A percentile compares a stretch with the other conserved stretches of the same genome.
Conservation (phyloP, 2,329 filamentous ascomycete species). For the Aspergillus luchuensis region DNA sequence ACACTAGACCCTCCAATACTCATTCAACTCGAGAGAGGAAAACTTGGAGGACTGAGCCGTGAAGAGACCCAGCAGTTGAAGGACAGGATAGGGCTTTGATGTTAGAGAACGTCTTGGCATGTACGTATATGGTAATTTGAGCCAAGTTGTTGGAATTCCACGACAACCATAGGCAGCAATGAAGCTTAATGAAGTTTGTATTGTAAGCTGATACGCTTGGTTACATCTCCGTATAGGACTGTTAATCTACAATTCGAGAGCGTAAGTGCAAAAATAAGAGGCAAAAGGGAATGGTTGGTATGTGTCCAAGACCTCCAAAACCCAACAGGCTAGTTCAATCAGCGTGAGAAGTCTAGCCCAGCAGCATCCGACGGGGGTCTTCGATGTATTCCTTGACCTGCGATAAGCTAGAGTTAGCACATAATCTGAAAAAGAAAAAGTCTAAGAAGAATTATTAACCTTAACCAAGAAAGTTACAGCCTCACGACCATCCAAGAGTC, state of each 20-base stretch:
- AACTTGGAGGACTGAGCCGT: constrained; percentile 42
- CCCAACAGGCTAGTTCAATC: not conserved
- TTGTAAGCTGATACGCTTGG: not conserved
- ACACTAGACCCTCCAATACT: constrained; percentile 52
- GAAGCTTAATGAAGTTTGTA: not conserved
- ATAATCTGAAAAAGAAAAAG: not conserved
- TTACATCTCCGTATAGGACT: not conserved
- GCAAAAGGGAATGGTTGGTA: not conserved
- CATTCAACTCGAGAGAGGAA: constrained; percentile 54
- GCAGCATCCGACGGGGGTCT: constrained; percentile 88
- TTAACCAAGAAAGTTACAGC: constrained; percentile 95
- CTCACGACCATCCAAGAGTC: constrained; percentile 90
- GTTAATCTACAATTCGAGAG: constrained; percentile 1
- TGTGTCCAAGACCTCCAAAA: not conserved
- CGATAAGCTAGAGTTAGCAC: constrained; percentile 16
- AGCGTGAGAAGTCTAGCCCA: constrained; percentile 45
- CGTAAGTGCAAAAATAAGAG: too few relatives aligned
- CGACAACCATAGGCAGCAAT: not conserved
- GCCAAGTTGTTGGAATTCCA: not conserved
- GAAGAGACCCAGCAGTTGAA: constrained; percentile 42
- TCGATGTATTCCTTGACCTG: constrained; percentile 93
- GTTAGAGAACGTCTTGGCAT: not conserved
- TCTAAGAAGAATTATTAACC: constrained; percentile 41
- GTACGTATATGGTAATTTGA: not conserved
- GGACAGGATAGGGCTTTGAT: constrained; percentile 27